Conservation (phyloP, 2,329 filamentous ascomycete species). For the Zarea fungicola region DNA sequence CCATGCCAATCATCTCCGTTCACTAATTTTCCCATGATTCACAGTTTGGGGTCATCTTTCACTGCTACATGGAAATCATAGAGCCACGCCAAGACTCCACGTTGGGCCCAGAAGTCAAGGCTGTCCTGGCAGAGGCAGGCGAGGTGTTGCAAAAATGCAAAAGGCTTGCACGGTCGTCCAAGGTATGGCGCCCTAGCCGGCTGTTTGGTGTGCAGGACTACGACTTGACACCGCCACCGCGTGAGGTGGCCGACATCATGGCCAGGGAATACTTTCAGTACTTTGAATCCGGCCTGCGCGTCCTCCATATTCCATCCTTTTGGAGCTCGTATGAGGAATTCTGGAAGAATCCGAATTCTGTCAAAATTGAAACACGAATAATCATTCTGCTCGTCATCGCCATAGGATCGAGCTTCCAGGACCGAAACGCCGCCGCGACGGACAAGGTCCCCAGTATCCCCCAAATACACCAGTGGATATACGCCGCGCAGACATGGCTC, state of each 20-base stretch:
- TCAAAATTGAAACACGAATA: constrained; percentile 23
- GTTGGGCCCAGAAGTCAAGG: constrained; percentile 20
- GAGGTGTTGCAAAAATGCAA: constrained; percentile 30
- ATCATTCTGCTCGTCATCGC: constrained; percentile 37
- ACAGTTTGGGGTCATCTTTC: constrained; percentile 25
- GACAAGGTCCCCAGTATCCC: background rate
- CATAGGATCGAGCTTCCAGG: constrained; percentile 29
- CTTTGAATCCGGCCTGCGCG: constrained; percentile 46
- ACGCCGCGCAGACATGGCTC: constrained; percentile 37
- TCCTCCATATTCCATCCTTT: constrained; percentile 50
- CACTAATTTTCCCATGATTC: background rate
- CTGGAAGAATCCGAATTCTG: constrained; percentile 34
- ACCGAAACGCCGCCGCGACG: background rate
- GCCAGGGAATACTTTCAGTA: constrained; percentile 40
- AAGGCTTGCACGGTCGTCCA: constrained; percentile 25
- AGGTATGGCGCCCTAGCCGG: constrained; percentile 29
- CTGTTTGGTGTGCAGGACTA: constrained; percentile 19
- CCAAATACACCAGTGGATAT: constrained; percentile 32
- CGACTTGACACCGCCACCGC: constrained; percentile 23
- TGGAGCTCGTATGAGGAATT: constrained; percentile 42
- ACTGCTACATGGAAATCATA: constrained; percentile 23
- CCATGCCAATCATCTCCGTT: background rate
- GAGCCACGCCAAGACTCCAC: constrained; percentile 16
- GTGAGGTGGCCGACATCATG: constrained; percentile 34
- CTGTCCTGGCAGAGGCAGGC: constrained; percentile 22